phyloP scores from a whole-genome alignment of 2,329 filamentous ascomycete species.

The Aspergillus sp. region DNA sequence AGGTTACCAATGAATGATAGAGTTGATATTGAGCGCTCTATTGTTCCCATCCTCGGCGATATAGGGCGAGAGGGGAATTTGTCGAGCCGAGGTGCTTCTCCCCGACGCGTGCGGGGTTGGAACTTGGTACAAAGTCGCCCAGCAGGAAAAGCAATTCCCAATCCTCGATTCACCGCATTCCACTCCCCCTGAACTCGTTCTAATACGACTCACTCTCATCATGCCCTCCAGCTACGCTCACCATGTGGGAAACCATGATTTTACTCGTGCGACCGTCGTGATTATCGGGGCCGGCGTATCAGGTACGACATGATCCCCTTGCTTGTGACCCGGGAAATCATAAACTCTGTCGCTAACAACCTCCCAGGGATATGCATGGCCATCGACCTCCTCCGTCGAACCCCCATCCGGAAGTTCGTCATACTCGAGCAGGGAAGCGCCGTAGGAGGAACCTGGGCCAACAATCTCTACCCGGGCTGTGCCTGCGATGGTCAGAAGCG shows the following conservation, averaged over 20 bases:
- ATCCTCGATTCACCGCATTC: too few species aligned
- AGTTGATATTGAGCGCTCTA: too few species aligned
- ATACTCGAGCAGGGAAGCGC: constrained; percentile 59
- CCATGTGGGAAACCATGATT: constrained; percentile 49
- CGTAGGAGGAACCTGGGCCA: constrained; percentile 57
- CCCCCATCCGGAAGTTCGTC: constrained; percentile 53
- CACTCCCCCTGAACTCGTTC: too few species aligned
- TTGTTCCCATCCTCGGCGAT: too few species aligned
- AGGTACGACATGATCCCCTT: constrained; percentile 30
- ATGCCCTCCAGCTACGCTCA: background rate
- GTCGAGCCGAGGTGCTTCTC: too few species aligned
- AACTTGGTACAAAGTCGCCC: too few species aligned
- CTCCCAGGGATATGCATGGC: constrained; percentile 55
- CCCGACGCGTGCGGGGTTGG: too few species aligned
- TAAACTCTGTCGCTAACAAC: background rate
- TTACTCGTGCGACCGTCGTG: constrained; percentile 56
- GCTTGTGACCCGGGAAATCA: background rate
- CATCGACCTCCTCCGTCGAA: constrained; percentile 57
- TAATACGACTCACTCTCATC: background rate
- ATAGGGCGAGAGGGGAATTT: too few species aligned
- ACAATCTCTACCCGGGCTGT: constrained; percentile 60
- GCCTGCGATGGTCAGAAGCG: constrained; percentile 51
- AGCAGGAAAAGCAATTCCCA: too few species aligned
- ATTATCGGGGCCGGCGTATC: constrained; percentile 61
- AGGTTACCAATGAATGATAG: too few species aligned